A percentile compares a stretch with the other conserved stretches of the same genome.
phyloP scores from a whole-genome alignment of 306 rosid species.

The Rubus idaeus region DNA sequence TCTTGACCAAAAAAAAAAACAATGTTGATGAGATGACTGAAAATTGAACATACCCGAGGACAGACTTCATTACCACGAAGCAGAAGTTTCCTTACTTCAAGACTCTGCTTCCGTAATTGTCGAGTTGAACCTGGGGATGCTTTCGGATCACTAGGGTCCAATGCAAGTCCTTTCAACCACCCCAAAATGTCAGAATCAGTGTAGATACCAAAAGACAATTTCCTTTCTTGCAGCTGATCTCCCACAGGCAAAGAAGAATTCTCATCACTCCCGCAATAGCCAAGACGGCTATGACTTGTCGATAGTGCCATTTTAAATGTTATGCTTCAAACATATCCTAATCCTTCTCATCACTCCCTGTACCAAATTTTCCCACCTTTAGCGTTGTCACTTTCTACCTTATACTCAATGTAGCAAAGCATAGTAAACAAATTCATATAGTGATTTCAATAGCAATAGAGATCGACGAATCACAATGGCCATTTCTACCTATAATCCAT shows the following conservation, averaged over 20 bases:
- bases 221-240: slow-evolving; percentile 3
- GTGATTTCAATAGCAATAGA: neutral
- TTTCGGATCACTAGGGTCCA: slow-evolving; percentile 16
- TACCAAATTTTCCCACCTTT: neutral
- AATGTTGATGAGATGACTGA: neutral
- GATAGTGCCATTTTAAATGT: neutral
- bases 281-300: neutral
- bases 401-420: neutral
- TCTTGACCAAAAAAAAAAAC: too few relatives aligned
- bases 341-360: neutral
- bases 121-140: neutral
- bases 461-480: neutral
- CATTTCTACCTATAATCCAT: neutral
- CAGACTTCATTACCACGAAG: neutral
- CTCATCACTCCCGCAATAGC: neutral
- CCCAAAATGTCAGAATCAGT: slow-evolving; percentile 15
- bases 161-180: slow-evolving; percentile 22
- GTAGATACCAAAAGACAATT: neutral
- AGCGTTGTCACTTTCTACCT: neutral
- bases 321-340: neutral
- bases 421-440: neutral
- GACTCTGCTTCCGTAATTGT: slow-evolving; percentile 6
- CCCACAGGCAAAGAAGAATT: neutral
- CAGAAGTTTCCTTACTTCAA: neutral
- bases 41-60: slow-evolving; percentile 26